phyloP scores from a whole-genome alignment of 352 stramenopile genomes.

The Pythium phragmitis region DNA sequence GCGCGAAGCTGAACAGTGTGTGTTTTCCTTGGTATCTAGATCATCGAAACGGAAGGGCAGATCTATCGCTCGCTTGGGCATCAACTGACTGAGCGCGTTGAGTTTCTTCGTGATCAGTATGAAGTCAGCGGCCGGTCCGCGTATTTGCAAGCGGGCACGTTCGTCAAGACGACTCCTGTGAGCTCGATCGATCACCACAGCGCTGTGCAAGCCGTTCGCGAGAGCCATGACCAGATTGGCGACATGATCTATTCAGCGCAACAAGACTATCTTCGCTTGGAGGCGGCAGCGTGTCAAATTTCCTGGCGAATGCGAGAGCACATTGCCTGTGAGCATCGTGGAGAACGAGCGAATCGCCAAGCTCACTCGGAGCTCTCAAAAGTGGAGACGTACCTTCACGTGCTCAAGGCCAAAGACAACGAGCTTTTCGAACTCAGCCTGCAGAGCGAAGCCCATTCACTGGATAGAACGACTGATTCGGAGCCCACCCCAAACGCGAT shows the following conservation, averaged over 20 bases:
- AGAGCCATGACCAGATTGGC: conserved; percentile 4
- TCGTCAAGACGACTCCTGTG: background rate
- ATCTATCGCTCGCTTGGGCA: conserved; percentile 19
- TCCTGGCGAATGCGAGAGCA: conserved; percentile 38
- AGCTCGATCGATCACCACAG: conserved; percentile 11
- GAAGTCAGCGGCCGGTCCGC: conserved; percentile 9
- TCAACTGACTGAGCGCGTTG: conserved; percentile 11
- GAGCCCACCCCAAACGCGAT: background rate
- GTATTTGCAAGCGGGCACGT: background rate
- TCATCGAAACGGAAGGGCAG: conserved; percentile 15
- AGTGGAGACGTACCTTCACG: conserved; percentile 27
- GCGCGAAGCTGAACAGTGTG: background rate
- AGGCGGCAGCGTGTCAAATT: conserved; percentile 34
- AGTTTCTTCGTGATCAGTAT: conserved; percentile 19
- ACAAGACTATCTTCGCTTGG: conserved; percentile 21
- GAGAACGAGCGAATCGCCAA: conserved; percentile 20
- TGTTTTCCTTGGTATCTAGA: conserved; percentile 6
- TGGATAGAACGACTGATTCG: background rate
- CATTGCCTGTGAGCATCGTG: conserved; percentile 24
- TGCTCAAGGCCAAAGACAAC: conserved; percentile 27
- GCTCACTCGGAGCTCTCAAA: conserved; percentile 12
- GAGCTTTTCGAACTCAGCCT: conserved; percentile 19
- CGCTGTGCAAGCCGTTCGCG: conserved; percentile 6
- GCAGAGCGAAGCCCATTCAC: background rate
- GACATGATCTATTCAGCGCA: conserved; percentile 18